A percentile compares a stretch with the other conserved stretches of the same genome.
Evolutionary conservation across 305 asterid genomes (phyloP).

Genomic region (Stenogyne calaminthoides): DNA sequence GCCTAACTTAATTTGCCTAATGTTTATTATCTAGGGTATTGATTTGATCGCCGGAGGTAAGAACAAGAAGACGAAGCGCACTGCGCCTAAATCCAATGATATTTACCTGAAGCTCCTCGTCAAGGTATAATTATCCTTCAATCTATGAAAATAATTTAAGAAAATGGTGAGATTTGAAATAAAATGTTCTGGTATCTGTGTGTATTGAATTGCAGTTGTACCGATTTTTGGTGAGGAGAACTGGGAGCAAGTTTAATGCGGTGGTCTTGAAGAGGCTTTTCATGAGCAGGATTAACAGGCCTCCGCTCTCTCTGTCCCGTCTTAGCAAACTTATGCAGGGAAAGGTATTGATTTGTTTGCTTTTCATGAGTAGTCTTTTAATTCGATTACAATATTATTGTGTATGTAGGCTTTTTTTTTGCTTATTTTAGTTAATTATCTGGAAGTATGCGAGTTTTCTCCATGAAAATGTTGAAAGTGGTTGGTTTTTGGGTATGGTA

Average conservation of each 20-base stretch:
- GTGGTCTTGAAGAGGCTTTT: conserved; percentile 83
- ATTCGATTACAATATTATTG: no score
- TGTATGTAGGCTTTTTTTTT: not conserved
- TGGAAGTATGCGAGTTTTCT: not conserved
- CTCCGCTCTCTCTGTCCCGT: conserved; percentile 86
- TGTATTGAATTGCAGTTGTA: conserved; percentile 50
- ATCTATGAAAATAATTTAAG: not conserved
- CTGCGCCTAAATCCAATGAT: conserved; percentile 78
- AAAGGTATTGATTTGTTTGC: conserved; percentile 49
- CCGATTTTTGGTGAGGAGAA: conserved; percentile 84
- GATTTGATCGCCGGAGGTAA: conserved; percentile 88
- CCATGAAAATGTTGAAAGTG: not conserved
- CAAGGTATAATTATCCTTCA: conserved; percentile 44
- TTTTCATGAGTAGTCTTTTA: no score
- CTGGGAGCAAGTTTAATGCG: conserved; percentile 82
- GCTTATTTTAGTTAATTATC: not conserved
- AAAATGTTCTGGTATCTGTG: conserved; percentile 22
- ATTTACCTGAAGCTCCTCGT: conserved; percentile 72
- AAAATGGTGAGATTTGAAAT: not conserved
- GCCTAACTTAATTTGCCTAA: not conserved
- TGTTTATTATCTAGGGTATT: conserved; percentile 52
- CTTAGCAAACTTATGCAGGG: conserved; percentile 60
- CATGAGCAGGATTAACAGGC: conserved; percentile 88
- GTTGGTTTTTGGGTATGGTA: not conserved
- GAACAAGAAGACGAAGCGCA: conserved; percentile 77